Base-by-base conservation (phyloP, 306 rosid genomes). In the Acmispon strigosus region DNA sequence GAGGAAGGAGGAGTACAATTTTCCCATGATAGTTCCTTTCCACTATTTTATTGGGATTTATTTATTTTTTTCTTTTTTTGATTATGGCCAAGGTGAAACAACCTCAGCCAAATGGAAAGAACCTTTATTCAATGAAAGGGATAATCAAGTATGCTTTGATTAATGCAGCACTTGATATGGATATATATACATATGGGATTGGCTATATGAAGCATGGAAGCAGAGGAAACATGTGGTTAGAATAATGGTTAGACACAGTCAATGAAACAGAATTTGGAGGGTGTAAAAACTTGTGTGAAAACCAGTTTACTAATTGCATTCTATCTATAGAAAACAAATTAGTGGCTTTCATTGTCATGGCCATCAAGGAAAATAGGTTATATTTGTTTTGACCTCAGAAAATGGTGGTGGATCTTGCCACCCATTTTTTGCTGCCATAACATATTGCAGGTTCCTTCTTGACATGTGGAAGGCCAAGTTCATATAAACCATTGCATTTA, bases 181-280 rank as follows among this genome's bases (percentile, higher is more conserved):
- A 37, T 17, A 1, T 43, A 4, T 50, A 37, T 65, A 64, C 36
- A 58, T 76, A 76, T 11, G 44, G 10, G 8, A 41, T 9, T n/a
- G 62, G 10, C 19, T n/a, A 45, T 27, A 4, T 19, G 69, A 36
- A 53, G 39, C 47, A 43, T 48, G 24, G 17, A 5, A 17, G 7
- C 6, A 14, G 13, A 27, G 32, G 32, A 27, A 36, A 62, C 8
- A 49, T 20, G 11, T 6, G 81, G 78, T 83, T 70, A 8, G 55
- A 50, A 64, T 59, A 53, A 37, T 14, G 82, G 62, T 27, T 44
- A 72, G 7, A 63, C 83, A 22, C 67, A 49, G 14, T 12, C 61
- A 14, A 14, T 27, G 49, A 36, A 27, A 20, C 29, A 54, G 14
- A 62, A 43, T 37, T 69, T 67, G 60, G 51, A 37, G 45, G 50